Percentiles rank a stretch among this genome's conserved stretches.
Conservation (phyloP, 2,329 filamentous ascomycete genomes). For the Hirsutella minnesotensis region DNA sequence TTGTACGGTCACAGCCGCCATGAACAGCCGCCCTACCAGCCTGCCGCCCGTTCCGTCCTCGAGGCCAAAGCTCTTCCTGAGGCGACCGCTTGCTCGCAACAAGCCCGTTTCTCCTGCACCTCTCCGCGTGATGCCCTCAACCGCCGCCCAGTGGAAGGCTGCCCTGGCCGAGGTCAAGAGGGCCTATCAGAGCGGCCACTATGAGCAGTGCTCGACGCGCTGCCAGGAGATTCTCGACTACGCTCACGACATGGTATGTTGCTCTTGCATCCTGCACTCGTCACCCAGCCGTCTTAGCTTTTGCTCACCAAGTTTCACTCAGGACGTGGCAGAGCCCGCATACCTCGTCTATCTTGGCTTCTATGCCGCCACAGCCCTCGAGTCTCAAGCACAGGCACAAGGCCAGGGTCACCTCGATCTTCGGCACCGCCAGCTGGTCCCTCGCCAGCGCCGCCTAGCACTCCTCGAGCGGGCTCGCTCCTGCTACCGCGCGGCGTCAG, state of each 20-base stretch:
- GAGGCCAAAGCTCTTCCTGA: background rate
- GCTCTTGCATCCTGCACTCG: background rate
- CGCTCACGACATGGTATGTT: conserved; percentile 22
- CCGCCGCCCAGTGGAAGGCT: conserved; percentile 36
- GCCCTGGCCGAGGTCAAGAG: conserved; percentile 41
- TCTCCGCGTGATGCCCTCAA: conserved; percentile 26
- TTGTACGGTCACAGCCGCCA: background rate
- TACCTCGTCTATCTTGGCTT: conserved; percentile 49
- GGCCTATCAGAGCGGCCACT: conserved; percentile 37
- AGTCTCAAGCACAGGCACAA: conserved; percentile 32
- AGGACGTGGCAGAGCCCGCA: conserved; percentile 34
- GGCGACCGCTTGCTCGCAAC: background rate
- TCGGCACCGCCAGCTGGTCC: conserved; percentile 24
- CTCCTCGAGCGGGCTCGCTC: conserved; percentile 38
- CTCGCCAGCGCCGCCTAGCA: conserved; percentile 28
- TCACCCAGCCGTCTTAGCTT: background rate
- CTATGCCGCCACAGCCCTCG: conserved; percentile 48
- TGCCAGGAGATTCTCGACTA: conserved; percentile 42
- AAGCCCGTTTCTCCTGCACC: conserved; percentile 8
- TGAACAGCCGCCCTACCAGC: background rate
- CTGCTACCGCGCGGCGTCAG: conserved; percentile 38
- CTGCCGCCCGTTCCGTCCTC: background rate
- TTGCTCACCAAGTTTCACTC: background rate
- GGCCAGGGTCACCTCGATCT: no score
- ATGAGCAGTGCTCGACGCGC: conserved; percentile 38